These are phyloP conservation scores for Myxozyma vanderwaltii DNA, from an alignment of 805 yeast genomes.

Conservation along the genomic window DNA sequence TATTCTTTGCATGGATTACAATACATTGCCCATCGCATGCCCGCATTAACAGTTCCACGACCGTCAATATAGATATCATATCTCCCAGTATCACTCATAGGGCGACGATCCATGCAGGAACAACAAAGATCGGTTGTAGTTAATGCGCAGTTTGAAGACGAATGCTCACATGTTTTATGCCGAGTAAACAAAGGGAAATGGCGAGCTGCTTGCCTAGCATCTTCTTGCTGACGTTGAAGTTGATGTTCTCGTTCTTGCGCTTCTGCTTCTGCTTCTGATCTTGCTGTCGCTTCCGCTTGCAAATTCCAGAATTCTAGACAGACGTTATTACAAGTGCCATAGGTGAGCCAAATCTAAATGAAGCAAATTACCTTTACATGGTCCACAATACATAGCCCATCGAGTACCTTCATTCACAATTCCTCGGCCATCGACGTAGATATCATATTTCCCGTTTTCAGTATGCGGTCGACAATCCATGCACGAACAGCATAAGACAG, in stretches of 20 bases:
- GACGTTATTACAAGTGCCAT: no score
- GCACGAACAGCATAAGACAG: slow-evolving; percentile 17
- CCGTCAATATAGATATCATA: slow-evolving; percentile 29
- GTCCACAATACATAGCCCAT: slow-evolving; percentile 26
- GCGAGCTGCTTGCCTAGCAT: not conserved
- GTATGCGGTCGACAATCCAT: slow-evolving; percentile 16
- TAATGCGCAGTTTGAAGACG: slow-evolving; percentile 10
- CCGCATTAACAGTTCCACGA: slow-evolving; percentile 27
- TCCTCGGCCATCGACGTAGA: slow-evolving; percentile 31
- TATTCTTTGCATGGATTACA: slow-evolving; percentile 24
- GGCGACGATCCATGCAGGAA: slow-evolving; percentile 22
- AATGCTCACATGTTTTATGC: slow-evolving; percentile 20
- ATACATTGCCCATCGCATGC: slow-evolving; percentile 26
- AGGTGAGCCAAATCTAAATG: not conserved
- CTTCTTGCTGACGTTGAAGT: no score
- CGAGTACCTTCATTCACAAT: slow-evolving; percentile 24
- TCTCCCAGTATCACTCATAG: slow-evolving; percentile 4
- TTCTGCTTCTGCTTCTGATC: not conserved
- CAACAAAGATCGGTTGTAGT: slow-evolving; percentile 13
- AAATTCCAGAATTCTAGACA: slow-evolving; percentile 8
- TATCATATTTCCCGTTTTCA: slow-evolving; percentile 6
- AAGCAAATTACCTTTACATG: slow-evolving; percentile 17
- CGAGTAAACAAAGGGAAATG: not conserved
- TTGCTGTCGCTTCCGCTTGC: not conserved
- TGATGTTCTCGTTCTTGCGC: not conserved